Conservation (phyloP, 768 basidiomycete genomes). For the Trametes maxima region DNA sequence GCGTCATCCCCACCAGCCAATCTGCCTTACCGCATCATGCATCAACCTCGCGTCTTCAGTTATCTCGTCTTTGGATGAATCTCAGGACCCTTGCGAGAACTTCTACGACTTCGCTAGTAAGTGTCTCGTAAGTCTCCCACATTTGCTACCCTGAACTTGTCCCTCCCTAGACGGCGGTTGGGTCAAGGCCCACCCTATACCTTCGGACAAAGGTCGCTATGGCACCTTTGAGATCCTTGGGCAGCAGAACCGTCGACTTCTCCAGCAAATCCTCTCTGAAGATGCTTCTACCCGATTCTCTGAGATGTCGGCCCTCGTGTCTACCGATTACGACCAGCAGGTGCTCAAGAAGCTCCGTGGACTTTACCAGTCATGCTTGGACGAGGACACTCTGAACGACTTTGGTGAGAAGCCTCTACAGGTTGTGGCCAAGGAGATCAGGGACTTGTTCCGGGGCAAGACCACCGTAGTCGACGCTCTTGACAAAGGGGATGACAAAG, state of each 20-base stretch:
- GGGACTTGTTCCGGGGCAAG: constrained; percentile 59
- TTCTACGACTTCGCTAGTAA: constrained; percentile 92
- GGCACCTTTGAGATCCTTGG: constrained; percentile 74
- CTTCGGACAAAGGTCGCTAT: constrained; percentile 77
- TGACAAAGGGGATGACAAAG: constrained; percentile 28
- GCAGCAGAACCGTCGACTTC: constrained; percentile 75
- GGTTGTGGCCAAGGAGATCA: constrained; percentile 62
- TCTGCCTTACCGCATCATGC: constrained; percentile 79
- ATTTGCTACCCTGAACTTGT: no score
- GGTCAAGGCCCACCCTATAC: constrained; percentile 80
- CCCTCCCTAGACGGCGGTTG: constrained; percentile 76
- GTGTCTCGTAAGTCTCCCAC: constrained; percentile 35
- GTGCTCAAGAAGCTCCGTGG: constrained; percentile 66
- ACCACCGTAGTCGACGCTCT: constrained; percentile 40
- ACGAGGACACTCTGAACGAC: constrained; percentile 75
- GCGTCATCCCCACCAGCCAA: constrained; percentile 42
- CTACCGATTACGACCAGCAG: constrained; percentile 48
- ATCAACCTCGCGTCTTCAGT: constrained; percentile 83
- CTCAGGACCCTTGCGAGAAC: constrained; percentile 92
- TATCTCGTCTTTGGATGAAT: constrained; percentile 74
- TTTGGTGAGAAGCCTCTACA: constrained; percentile 72
- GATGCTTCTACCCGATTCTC: constrained; percentile 38
- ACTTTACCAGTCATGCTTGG: constrained; percentile 81
- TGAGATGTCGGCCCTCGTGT: constrained; percentile 17
- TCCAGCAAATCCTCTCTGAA: constrained; percentile 69